These are phyloP conservation scores for Pythium sukuiense DNA, from an alignment of 352 stramenopile species.

Conservation along the genomic window DNA sequence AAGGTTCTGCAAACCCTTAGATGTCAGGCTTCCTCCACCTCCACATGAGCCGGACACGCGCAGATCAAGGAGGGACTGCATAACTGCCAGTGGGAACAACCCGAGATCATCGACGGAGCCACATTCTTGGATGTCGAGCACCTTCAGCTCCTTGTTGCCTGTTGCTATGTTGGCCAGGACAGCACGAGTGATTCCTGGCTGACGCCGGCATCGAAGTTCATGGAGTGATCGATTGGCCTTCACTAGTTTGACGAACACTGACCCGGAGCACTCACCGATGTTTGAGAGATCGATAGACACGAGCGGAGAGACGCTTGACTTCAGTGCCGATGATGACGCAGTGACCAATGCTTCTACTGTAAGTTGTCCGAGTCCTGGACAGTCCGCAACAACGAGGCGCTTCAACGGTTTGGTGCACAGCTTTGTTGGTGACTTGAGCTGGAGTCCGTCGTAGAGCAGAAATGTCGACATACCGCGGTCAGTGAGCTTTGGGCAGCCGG, in stretches of 20 bases:
- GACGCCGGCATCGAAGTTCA: slow-evolving; percentile 36
- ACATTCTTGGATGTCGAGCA: slow-evolving; percentile 63
- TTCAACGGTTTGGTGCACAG: slow-evolving; percentile 16
- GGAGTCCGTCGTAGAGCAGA: slow-evolving; percentile 37
- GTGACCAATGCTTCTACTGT: slow-evolving; percentile 19
- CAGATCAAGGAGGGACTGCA: slow-evolving; percentile 53
- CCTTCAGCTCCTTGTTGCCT: slow-evolving; percentile 47
- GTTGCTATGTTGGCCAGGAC: slow-evolving; percentile 55
- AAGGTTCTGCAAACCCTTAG: slow-evolving; percentile 44
- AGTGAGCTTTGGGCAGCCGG: slow-evolving; percentile 42
- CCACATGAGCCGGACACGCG: slow-evolving; percentile 29
- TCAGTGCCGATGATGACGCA: background rate
- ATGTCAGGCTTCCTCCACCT: slow-evolving; percentile 34
- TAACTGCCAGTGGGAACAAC: slow-evolving; percentile 60
- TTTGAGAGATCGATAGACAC: slow-evolving; percentile 38
- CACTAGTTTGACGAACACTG: slow-evolving; percentile 40
- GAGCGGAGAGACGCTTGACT: slow-evolving; percentile 12
- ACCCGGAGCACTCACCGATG: slow-evolving; percentile 27
- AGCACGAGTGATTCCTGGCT: slow-evolving; percentile 41
- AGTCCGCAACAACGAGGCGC: slow-evolving; percentile 6
- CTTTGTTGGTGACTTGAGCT: background rate
- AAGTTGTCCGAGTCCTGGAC: background rate
- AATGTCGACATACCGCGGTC: slow-evolving; percentile 48
- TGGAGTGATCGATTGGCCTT: slow-evolving; percentile 32
- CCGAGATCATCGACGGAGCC: slow-evolving; percentile 52